Percentiles rank a stretch among this genome's conserved stretches.
These are phyloP conservation scores for Phytophthora tentaculata DNA, from an alignment of 352 stramenopile genomes.

Conservation along the genomic window DNA sequence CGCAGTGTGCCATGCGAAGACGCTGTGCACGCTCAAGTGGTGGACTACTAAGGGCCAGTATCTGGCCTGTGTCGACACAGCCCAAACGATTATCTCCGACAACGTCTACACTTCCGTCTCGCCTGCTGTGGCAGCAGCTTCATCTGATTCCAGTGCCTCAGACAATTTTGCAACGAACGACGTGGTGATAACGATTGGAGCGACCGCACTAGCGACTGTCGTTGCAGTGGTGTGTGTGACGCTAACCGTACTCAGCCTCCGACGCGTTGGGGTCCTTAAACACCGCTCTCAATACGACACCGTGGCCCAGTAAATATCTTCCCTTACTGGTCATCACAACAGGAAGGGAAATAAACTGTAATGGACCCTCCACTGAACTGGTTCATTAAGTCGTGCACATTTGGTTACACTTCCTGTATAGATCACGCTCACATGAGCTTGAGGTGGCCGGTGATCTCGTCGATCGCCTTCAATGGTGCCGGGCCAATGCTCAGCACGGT, in stretches of 20 bases:
- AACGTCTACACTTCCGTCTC: constrained; percentile 7
- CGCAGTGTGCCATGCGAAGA: constrained; percentile 60
- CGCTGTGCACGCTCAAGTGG: constrained; percentile 84
- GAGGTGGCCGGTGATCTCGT: constrained; percentile 81
- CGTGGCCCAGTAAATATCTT: constrained; percentile 24
- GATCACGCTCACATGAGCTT: constrained; percentile 79
- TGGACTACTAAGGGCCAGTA: constrained; percentile 80
- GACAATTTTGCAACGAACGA: constrained; percentile 27
- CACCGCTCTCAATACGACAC: constrained; percentile 48
- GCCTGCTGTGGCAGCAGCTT: not conserved
- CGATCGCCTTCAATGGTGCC: constrained; percentile 67
- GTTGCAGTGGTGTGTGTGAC: constrained; percentile 45
- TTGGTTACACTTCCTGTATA: constrained; percentile 3
- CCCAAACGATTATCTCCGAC: constrained; percentile 15
- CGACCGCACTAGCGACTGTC: constrained; percentile 52
- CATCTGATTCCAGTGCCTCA: constrained; percentile 12
- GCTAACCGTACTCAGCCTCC: constrained; percentile 43
- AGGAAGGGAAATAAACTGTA: constrained; percentile 5
- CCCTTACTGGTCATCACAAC: constrained; percentile 15
- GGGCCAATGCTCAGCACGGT: constrained; percentile 85
- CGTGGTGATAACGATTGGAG: constrained; percentile 50
- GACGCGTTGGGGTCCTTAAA: constrained; percentile 49
- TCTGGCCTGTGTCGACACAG: constrained; percentile 63
- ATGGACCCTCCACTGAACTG: not conserved
- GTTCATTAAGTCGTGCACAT: not conserved